Conservation (phyloP, 1,284 basidiomycete genomes). For the Dichomitus squalens region DNA sequence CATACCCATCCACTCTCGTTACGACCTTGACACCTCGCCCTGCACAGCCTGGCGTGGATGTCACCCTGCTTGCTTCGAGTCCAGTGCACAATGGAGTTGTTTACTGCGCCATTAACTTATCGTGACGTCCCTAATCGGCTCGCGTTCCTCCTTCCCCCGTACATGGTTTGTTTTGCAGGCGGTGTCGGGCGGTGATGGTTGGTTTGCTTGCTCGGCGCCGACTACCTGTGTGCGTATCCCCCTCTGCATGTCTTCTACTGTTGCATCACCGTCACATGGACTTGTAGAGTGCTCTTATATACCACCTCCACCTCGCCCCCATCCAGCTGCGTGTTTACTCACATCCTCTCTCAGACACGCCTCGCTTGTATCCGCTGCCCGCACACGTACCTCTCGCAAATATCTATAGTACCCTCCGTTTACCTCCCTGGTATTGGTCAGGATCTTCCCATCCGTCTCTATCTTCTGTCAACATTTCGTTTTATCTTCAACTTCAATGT, state of each 20-base stretch:
- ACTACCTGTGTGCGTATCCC: not conserved
- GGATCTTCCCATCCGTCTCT: not conserved
- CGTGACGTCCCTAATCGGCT: conserved; percentile 24
- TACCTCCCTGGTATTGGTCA: not conserved
- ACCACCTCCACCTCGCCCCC: not conserved
- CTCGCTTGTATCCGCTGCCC: not conserved
- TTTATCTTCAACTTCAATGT: not conserved
- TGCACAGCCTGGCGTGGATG: conserved; percentile 8
- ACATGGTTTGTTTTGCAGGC: not conserved
- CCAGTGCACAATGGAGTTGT: conserved; percentile 20
- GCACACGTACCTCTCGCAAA: not conserved
- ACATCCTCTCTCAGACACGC: not conserved
- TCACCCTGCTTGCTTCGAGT: conserved; percentile 3
- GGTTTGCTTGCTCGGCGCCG: not conserved
- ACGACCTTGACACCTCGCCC: conserved; percentile 1
- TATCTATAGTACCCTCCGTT: not conserved
- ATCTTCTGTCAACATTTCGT: not conserved
- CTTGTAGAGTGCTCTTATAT: conserved; percentile 1
- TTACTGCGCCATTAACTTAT: conserved; percentile 24
- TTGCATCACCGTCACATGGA: not conserved
- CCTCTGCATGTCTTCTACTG: not conserved
- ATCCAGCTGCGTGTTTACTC: not conserved
- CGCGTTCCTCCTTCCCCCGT: conserved; percentile 17
- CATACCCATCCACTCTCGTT: conserved; percentile 12
- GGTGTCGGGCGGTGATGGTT: not conserved